These are phyloP conservation scores for Trichothecium roseum DNA, from an alignment of 2,329 filamentous ascomycete genomes.

Conservation along the genomic window DNA sequence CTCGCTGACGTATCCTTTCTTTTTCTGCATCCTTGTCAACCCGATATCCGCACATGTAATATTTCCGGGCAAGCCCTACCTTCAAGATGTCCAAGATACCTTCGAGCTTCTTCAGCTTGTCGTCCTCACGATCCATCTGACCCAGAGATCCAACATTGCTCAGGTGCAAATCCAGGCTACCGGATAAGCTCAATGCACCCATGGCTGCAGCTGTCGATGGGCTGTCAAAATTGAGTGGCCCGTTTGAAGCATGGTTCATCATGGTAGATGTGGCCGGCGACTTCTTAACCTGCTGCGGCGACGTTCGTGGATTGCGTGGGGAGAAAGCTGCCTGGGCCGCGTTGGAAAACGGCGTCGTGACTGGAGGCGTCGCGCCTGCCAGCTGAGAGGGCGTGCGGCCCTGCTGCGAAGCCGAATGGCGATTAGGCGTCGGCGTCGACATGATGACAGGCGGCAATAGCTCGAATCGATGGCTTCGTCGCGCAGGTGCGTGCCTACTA, in stretches of 20 bases:
- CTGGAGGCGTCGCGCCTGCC: constrained; percentile 51
- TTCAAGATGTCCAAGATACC: constrained; percentile 37
- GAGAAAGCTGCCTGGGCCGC: constrained; percentile 48
- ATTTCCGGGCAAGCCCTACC: constrained; percentile 22
- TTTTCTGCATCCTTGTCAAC: constrained; percentile 17
- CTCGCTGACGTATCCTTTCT: constrained; percentile 59
- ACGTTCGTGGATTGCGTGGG: constrained; percentile 45
- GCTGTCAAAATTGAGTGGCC: constrained; percentile 51
- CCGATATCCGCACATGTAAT: not conserved
- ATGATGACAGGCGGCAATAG: constrained; percentile 17
- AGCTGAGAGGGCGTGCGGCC: constrained; percentile 37
- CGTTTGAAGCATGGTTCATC: constrained; percentile 32
- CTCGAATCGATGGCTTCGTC: not conserved
- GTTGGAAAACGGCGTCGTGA: constrained; percentile 56
- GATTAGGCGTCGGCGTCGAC: constrained; percentile 41
- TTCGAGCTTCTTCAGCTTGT: constrained; percentile 44
- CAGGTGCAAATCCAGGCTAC: constrained; percentile 39
- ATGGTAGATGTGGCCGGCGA: constrained; percentile 46
- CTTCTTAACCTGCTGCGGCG: constrained; percentile 55
- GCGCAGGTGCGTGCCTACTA: not conserved
- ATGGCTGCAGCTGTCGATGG: constrained; percentile 53
- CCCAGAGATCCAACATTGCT: constrained; percentile 37
- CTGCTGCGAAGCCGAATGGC: constrained; percentile 31
- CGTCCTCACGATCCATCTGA: constrained; percentile 30
- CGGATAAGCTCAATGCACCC: constrained; percentile 39